These are phyloP conservation scores for Candida sphagnicola DNA, from an alignment of 805 yeast species.

Conservation along the genomic window DNA sequence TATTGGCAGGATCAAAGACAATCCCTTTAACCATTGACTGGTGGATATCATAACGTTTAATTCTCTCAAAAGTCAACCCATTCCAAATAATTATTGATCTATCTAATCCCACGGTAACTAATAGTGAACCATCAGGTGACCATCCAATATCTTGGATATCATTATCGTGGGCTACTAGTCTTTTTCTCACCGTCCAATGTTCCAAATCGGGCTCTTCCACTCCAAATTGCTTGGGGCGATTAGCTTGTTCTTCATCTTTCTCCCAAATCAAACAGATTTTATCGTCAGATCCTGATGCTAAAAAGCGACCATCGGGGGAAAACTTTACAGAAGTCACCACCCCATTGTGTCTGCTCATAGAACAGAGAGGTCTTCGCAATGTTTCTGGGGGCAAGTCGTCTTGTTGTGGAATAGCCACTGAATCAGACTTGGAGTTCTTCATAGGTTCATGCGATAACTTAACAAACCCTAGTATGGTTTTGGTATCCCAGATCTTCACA, in stretches of 20 bases:
- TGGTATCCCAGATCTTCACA: slow-evolving; percentile 81
- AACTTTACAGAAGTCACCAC: slow-evolving; percentile 93
- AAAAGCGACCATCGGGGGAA: slow-evolving; percentile 85
- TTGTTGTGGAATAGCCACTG: background rate
- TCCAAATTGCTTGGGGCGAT: slow-evolving; percentile 65
- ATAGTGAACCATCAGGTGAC: slow-evolving; percentile 90
- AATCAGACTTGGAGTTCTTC: slow-evolving; percentile 5
- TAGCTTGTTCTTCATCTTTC: slow-evolving; percentile 62
- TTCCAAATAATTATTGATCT: slow-evolving; percentile 91
- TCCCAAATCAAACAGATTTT: slow-evolving; percentile 91
- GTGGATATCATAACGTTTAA: slow-evolving; percentile 87
- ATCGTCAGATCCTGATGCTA: slow-evolving; percentile 96
- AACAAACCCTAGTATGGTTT: slow-evolving; percentile 45
- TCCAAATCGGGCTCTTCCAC: slow-evolving; percentile 64
- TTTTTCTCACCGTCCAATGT: slow-evolving; percentile 90
- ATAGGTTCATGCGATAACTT: slow-evolving; percentile 7
- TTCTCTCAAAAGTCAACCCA: slow-evolving; percentile 84
- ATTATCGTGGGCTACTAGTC: slow-evolving; percentile 94
- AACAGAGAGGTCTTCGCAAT: slow-evolving; percentile 58
- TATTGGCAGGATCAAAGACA: slow-evolving; percentile 96
- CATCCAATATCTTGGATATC: slow-evolving; percentile 98
- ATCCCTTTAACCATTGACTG: slow-evolving; percentile 95
- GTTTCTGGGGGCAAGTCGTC: slow-evolving; percentile 17
- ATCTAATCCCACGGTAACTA: slow-evolving; percentile 94
- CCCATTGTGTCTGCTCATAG: slow-evolving; percentile 94